Evolutionary conservation across 78 protist species (phyloP).

Genomic region (Pirum gemmata): DNA sequence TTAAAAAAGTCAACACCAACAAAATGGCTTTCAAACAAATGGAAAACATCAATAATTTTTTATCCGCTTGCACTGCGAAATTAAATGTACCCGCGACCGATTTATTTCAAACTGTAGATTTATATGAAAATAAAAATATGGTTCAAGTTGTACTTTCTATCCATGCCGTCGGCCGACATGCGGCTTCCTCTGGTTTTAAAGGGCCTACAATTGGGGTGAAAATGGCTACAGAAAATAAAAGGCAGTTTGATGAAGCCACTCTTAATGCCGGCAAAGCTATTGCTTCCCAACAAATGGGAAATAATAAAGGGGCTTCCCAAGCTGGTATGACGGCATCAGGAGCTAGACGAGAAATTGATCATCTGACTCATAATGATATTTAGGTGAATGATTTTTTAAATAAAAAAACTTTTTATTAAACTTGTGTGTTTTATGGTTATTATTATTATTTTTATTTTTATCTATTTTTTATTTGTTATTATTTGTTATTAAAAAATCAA

Average conservation of each 20-base stretch:
- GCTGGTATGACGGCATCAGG: conserved; percentile 31
- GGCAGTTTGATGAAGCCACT: conserved; percentile 17
- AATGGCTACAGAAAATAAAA: background rate
- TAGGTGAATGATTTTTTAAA: too few species aligned
- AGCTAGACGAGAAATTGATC: conserved; percentile 40
- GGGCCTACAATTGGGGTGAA: conserved; percentile 38
- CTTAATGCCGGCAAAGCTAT: conserved; percentile 33
- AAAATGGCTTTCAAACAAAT: conserved; percentile 48
- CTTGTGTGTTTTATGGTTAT: too few species aligned
- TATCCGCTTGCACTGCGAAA: conserved; percentile 5
- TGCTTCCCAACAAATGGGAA: conserved; percentile 32
- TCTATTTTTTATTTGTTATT: too few species aligned
- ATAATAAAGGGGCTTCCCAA: conserved; percentile 44
- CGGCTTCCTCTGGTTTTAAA: background rate
- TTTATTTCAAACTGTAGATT: conserved; percentile 42
- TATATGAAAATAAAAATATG: conserved; percentile 43
- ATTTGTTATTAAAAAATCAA: too few species aligned
- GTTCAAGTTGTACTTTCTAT: conserved; percentile 29
- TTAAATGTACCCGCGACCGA: conserved; percentile 29
- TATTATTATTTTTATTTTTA: too few species aligned
- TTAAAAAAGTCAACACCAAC: conserved; percentile 25
- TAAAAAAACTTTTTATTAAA: too few species aligned
- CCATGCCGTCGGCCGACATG: conserved; percentile 32
- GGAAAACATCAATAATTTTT: conserved; percentile 49
- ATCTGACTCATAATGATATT: conserved; percentile 17